These are phyloP conservation scores for Dianthus caryophyllus DNA, from an alignment of 148 eudicot species.

Conservation along the genomic window DNA sequence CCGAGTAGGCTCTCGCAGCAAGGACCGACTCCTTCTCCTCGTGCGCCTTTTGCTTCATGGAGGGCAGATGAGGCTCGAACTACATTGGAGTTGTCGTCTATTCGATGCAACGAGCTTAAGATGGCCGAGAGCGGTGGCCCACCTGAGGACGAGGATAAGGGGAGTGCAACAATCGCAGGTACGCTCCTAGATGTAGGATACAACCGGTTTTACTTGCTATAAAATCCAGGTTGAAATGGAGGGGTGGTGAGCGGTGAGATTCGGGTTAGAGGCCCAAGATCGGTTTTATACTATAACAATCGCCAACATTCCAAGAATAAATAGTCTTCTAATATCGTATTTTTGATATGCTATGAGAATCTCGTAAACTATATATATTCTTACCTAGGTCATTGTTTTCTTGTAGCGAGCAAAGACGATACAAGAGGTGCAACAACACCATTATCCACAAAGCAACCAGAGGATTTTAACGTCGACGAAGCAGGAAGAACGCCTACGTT, in stretches of 20 bases:
- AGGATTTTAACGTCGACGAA: slow-evolving; percentile 45
- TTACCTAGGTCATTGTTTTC: background rate
- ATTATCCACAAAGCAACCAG: slow-evolving; percentile 40
- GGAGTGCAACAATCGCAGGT: slow-evolving; percentile 22
- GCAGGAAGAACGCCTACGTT: slow-evolving; percentile 43
- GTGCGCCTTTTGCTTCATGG: slow-evolving; percentile 36
- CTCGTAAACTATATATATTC: too few species aligned
- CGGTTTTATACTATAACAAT: too few species aligned
- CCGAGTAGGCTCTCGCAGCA: slow-evolving; percentile 35
- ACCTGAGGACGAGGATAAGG: slow-evolving; percentile 37
- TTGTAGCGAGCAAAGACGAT: slow-evolving; percentile 38
- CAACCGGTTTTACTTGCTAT: too few species aligned
- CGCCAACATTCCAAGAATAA: too few species aligned
- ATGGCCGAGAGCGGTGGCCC: slow-evolving; percentile 26
- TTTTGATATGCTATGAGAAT: too few species aligned
- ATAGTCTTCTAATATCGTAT: too few species aligned
- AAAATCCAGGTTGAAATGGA: too few species aligned
- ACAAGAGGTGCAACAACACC: slow-evolving; percentile 34
- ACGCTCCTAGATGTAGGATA: background rate
- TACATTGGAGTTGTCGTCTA: slow-evolving; percentile 44
- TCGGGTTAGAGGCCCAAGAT: too few species aligned
- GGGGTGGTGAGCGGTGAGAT: too few species aligned
- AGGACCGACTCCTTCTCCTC: slow-evolving; percentile 62
- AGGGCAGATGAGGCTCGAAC: slow-evolving; percentile 49
- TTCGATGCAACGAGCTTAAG: slow-evolving; percentile 50